Evolutionary conservation across 208 protist species (phyloP).

Genomic region (Wallacemonas sp.): DNA sequence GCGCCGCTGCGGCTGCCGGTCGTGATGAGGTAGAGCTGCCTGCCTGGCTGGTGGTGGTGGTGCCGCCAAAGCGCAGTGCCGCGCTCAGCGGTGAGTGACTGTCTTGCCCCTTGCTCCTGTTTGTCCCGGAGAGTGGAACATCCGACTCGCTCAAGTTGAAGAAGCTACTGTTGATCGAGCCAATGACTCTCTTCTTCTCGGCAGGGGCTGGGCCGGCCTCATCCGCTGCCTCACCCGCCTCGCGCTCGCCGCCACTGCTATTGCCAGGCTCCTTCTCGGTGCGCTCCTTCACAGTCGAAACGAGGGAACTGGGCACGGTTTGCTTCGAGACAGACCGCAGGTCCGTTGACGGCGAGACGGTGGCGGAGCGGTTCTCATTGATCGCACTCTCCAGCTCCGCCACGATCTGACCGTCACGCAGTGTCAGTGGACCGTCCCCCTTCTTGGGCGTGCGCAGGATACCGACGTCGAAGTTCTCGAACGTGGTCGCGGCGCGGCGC

Average conservation of each 20-base stretch:
- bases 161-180: slow-evolving; percentile 15
- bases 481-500: neutral
- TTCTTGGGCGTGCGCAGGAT: slow-evolving; percentile 10
- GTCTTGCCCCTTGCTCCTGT: neutral
- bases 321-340: too few relatives aligned
- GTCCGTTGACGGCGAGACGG: neutral
- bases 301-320: too few relatives aligned
- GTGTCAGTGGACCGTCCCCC: neutral
- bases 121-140: neutral
- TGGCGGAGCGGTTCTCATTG: neutral
- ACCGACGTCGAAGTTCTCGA: slow-evolving; percentile 7
- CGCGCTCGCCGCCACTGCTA: too few relatives aligned
- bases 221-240: neutral
- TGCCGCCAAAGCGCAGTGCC: neutral
- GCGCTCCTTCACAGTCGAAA: too few relatives aligned
- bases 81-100: neutral
- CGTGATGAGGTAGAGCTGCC: too few relatives aligned
- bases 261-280: too few relatives aligned
- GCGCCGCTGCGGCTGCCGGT: too few relatives aligned
- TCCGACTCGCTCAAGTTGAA: neutral
- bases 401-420: slow-evolving; percentile 1
- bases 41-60: too few relatives aligned
- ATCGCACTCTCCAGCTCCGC: neutral
- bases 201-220: neutral
- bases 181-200: slow-evolving; percentile 3